These are phyloP conservation scores for Sambucus nigra DNA, from an alignment of 129 eudicot genomes.

Conservation along the genomic window DNA sequence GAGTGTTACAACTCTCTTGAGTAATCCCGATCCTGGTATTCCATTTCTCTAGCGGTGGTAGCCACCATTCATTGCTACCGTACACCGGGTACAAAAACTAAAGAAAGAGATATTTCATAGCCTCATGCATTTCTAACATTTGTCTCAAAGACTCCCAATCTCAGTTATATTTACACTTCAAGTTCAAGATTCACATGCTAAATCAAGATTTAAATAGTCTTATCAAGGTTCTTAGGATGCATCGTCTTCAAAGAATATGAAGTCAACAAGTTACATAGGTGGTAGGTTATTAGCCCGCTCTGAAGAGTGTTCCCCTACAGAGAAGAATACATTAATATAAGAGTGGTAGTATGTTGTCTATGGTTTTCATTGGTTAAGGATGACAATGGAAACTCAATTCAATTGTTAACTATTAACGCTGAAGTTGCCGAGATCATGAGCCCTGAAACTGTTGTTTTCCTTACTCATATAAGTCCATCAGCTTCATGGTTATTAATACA, in stretches of 20 bases:
- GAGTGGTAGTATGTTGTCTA: not conserved
- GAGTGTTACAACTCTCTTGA: no score
- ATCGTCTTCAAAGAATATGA: conserved; percentile 8
- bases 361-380: conserved; percentile 5
- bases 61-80: no score
- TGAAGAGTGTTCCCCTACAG: not conserved
- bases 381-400: conserved; percentile 10
- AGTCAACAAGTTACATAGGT: not conserved
- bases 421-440: no score
- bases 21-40: no score
- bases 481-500: no score
- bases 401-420: conserved; percentile 5
- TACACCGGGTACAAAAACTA: no score
- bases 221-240: conserved; percentile 22
- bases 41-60: no score
- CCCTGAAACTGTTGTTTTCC: conserved; percentile 10
- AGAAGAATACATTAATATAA: conserved; percentile 4
- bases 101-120: no score
- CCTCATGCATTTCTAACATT: no score
- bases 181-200: conserved; percentile 8
- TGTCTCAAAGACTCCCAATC: no score
- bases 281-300: conserved; percentile 4
- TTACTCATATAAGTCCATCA: conserved; percentile 1
- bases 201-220: conserved; percentile 9
- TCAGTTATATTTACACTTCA: conserved; percentile 10